Conservation (phyloP, 1,284 basidiomycete genomes). For the Fomes fomentarius region DNA sequence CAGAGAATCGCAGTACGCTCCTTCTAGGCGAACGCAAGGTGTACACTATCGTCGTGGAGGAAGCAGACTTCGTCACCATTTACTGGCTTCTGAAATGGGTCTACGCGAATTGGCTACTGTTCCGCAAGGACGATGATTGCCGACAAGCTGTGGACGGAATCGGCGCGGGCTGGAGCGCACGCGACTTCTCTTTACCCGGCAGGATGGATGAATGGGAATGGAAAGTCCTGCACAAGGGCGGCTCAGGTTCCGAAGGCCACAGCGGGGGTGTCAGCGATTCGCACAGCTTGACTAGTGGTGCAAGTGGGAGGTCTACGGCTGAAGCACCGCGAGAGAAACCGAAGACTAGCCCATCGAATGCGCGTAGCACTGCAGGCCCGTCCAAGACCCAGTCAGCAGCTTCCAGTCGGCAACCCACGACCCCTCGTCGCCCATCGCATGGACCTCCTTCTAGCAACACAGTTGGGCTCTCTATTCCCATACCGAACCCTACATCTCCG, state of each 20-base stretch:
- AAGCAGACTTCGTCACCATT: conserved; percentile 81
- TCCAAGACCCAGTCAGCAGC: conserved; percentile 21
- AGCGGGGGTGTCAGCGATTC: conserved; percentile 41
- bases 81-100: conserved; percentile 86
- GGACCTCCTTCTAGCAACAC: conserved; percentile 25
- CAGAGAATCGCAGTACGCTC: conserved; percentile 49
- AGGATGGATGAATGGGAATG: conserved; percentile 65
- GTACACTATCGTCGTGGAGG: conserved; percentile 74
- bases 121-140: conserved; percentile 68
- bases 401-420: conserved; percentile 26
- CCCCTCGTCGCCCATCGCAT: conserved; percentile 28
- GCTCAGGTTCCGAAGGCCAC: conserved; percentile 39
- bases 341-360: too few relatives aligned
- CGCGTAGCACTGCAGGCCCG: conserved; percentile 1
- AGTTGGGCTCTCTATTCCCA: conserved; percentile 19
- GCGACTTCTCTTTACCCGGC: conserved; percentile 53
- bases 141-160: conserved; percentile 63
- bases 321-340: conserved; percentile 25
- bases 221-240: conserved; percentile 57
- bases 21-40: conserved; percentile 56
- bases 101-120: conserved; percentile 76
- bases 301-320: conserved; percentile 40
- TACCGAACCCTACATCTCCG: conserved; percentile 23
- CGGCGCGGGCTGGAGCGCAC: conserved; percentile 64
- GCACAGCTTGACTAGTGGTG: conserved; percentile 55